Evolutionary conservation across 208 protist species (phyloP).

Genomic region (Leishmania aethiopica): DNA sequence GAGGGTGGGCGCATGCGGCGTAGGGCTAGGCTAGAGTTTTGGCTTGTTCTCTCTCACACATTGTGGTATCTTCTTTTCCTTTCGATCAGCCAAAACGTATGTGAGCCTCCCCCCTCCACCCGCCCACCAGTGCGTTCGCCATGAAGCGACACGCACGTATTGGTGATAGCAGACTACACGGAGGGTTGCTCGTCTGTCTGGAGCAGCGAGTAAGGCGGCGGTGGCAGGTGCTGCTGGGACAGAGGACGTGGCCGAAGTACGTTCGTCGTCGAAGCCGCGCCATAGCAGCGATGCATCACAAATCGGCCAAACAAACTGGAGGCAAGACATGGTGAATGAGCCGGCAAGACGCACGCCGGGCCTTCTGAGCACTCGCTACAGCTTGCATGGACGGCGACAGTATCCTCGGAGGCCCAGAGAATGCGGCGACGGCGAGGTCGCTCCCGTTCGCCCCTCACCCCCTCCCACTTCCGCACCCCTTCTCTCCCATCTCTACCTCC

Average conservation of each 20-base stretch:
- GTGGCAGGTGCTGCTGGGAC: not conserved
- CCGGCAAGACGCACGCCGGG: not conserved
- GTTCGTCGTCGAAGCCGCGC: not conserved
- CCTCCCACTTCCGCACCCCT: no score
- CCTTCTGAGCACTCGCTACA: not conserved
- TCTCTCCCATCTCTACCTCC: not conserved
- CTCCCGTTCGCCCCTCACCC: not conserved
- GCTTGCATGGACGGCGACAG: not conserved
- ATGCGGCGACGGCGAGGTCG: not conserved
- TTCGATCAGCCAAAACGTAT: not conserved
- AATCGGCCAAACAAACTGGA: not conserved
- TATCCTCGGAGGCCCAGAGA: not conserved
- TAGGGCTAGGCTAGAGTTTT: not conserved
- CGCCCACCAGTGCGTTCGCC: not conserved
- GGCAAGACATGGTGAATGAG: not conserved
- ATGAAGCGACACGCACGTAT: no score
- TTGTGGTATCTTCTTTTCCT: no score
- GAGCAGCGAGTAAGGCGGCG: not conserved
- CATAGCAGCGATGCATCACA: not conserved
- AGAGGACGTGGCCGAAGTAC: not conserved
- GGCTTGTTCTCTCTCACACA: not conserved
- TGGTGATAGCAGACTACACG: not conserved
- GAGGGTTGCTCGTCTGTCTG: not conserved
- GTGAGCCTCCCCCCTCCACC: no score
- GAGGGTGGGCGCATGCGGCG: no score